Base-by-base conservation (phyloP, 371 early-diverging fungal genomes). In the Syncephalastrum sp. region DNA sequence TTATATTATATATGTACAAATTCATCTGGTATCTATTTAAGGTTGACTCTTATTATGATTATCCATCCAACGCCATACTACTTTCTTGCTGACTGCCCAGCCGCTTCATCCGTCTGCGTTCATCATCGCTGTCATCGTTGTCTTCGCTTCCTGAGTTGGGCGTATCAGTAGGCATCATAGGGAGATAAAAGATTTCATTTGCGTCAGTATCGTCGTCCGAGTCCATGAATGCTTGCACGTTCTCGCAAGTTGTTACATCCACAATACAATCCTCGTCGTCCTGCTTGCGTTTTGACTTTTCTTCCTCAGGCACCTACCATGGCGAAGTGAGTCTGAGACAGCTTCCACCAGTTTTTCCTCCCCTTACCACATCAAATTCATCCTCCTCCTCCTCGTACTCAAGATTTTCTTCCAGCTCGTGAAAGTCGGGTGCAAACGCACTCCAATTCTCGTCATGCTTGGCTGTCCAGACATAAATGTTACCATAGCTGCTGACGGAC, bases 321-420 rank as follows among this genome's bases (percentile, higher is more conserved):
- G 1, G 17, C 27, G 10, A 53, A 10, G 51, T 41, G 14, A 70
- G 46, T 7, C 21, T 15, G 48, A 51, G 43, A 2, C 24, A 51
- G 41, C 44, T 15, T 25, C 45, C 19, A 27, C n/a, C 24, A 21
- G 21, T 21, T 27, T 24, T 12, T 17, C 6, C 19, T 16, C 7
- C 27, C 15, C 65, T 60, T 70, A 85, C 85, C 57, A 88, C 79
- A 67, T 97, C 97, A 75, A 95, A 97, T 61, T 93, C 94, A 60
- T 95, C 92, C 63, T 97, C 97, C 6, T 87, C 77, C 65, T 97
- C 97, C 48, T 85, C 84, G 61, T 95, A 96, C 59, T 94, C 95
- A 6, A 91, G 70, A 64, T 97, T 96, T 57, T 94, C 93, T 33
- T 95, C 94, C 14, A 97, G 62, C 56, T 96, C 94, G 38, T 79